Conservation (phyloP, 495 filamentous ascomycete genomes). For the Penicillium mononematosum region DNA sequence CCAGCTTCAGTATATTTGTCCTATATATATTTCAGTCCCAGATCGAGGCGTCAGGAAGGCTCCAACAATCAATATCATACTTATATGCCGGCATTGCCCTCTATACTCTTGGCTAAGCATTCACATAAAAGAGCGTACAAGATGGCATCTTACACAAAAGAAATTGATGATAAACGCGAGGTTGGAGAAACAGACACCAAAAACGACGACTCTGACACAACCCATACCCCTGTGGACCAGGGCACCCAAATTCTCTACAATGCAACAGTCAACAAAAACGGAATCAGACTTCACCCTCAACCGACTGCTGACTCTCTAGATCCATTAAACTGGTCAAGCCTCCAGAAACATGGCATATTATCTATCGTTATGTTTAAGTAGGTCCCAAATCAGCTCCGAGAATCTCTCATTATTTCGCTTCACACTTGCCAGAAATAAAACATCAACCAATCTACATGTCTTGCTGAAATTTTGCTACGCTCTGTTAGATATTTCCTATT, state of each 20-base stretch:
- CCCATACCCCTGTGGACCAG: constrained; percentile 7
- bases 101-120: too few species aligned
- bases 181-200: not conserved
- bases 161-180: constrained; percentile 4
- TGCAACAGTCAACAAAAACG: constrained; percentile 26
- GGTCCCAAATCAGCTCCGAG: constrained; percentile 10
- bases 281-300: constrained; percentile 46
- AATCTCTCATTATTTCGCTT: not conserved
- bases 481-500: constrained; percentile 57
- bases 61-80: not conserved
- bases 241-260: constrained; percentile 15
- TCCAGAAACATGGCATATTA: constrained; percentile 52
- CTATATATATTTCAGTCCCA: not conserved
- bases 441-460: not conserved
- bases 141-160: not conserved
- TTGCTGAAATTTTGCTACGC: not conserved
- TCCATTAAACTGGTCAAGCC: constrained; percentile 55
- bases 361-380: constrained; percentile 60
- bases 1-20: not conserved
- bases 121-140: not conserved
- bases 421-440: too few species aligned
- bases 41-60: not conserved
- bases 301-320: constrained; percentile 55
- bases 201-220: not conserved
- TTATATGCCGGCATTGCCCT: not conserved